Percentiles rank a stretch among this genome's conserved stretches.
Evolutionary conservation across 2,329 filamentous ascomycete species (phyloP).

Genomic region (Ampelomyces quisqualis): DNA sequence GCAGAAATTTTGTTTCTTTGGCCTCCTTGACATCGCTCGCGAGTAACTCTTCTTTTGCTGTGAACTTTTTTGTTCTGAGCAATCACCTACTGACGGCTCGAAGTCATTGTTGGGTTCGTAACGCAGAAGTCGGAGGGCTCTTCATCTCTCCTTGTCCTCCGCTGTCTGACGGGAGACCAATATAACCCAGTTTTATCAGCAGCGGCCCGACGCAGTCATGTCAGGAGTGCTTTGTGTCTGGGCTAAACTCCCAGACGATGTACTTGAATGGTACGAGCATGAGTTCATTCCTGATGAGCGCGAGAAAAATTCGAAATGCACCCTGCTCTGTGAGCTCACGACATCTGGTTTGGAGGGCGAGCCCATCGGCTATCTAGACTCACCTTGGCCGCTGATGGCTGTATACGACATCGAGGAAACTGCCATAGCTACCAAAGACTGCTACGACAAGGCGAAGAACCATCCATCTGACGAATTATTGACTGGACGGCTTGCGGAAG

Average conservation of each 20-base stretch:
- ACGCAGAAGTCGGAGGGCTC: too few relatives aligned
- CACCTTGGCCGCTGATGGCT: slow-evolving; percentile 16
- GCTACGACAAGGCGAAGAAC: slow-evolving; percentile 1
- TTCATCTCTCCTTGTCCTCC: not conserved
- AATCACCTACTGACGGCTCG: too few relatives aligned
- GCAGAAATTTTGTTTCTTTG: not conserved
- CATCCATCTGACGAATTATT: slow-evolving; percentile 7
- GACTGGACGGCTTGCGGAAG: slow-evolving; percentile 4
- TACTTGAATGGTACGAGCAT: not conserved
- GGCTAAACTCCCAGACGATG: not conserved
- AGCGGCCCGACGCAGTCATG: not conserved
- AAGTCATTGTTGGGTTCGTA: too few relatives aligned
- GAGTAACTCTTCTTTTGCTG: too few relatives aligned
- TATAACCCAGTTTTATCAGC: not conserved
- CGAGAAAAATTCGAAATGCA: slow-evolving; percentile 6
- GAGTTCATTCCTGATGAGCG: slow-evolving; percentile 12
- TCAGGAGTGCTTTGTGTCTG: not conserved
- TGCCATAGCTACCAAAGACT: slow-evolving; percentile 3
- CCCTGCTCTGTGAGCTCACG: slow-evolving; percentile 17
- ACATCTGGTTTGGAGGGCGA: slow-evolving; percentile 18
- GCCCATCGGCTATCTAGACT: slow-evolving; percentile 16
- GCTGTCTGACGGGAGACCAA: not conserved
- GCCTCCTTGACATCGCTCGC: too few relatives aligned
- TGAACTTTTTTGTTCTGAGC: too few relatives aligned
- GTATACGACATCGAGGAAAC: slow-evolving; percentile 10